Conservation (phyloP, 225 moss, liverwort and hornwort genomes). For the Anthoceros angustus region DNA sequence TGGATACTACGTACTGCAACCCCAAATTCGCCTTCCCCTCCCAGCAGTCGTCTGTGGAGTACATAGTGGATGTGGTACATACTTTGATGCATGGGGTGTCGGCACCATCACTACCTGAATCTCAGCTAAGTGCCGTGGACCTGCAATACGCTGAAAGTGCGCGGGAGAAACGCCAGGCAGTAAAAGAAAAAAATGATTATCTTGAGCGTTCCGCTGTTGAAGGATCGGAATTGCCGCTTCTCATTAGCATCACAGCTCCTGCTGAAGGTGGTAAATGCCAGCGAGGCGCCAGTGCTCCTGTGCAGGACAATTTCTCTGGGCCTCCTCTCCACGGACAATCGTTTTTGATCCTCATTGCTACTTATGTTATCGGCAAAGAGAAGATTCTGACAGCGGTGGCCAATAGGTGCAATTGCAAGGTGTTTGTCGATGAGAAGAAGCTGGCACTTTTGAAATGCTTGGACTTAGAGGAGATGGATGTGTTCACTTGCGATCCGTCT, state of each 20-base stretch:
- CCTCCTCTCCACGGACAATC: slow-evolving; percentile 12
- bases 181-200: too few relatives aligned
- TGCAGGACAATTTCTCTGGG: too few relatives aligned
- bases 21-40: slow-evolving; percentile 60
- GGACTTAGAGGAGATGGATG: slow-evolving; percentile 39
- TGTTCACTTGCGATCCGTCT: slow-evolving; percentile 60
- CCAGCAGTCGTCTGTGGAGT: slow-evolving; percentile 50
- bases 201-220: too few relatives aligned
- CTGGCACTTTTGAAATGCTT: slow-evolving; percentile 46
- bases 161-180: too few relatives aligned
- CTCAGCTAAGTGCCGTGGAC: too few relatives aligned
- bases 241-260: too few relatives aligned
- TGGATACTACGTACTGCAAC: slow-evolving; percentile 80
- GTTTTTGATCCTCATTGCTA: slow-evolving; percentile 53
- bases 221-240: too few relatives aligned
- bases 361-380: slow-evolving; percentile 80
- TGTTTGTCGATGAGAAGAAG: slow-evolving; percentile 69
- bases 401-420: slow-evolving; percentile 40
- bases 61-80: slow-evolving; percentile 49
- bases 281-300: too few relatives aligned
- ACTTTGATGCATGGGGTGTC: slow-evolving; percentile 34
- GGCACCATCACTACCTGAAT: too few relatives aligned
- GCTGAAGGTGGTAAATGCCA: too few relatives aligned
- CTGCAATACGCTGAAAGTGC: too few relatives aligned
- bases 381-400: slow-evolving; percentile 72